phyloP scores from a whole-genome alignment of 306 rosid species.

The Ormosia semicastrata region DNA sequence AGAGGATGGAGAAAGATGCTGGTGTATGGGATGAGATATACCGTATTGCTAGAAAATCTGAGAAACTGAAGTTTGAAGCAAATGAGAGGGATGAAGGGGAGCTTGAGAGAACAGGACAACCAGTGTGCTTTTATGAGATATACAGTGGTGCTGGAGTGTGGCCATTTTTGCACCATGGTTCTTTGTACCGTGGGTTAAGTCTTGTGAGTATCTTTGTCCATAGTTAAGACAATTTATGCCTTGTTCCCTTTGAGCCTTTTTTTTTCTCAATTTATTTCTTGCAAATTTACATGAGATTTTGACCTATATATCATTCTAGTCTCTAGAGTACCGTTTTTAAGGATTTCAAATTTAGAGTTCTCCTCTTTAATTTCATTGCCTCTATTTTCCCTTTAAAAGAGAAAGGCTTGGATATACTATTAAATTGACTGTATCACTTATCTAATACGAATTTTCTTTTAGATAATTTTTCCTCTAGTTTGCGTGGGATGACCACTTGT shows the following conservation, averaged over 20 bases:
- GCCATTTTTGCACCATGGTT: conserved; percentile 94
- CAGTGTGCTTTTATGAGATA: conserved; percentile 88
- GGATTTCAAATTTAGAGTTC: conserved; percentile 2
- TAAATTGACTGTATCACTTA: not conserved
- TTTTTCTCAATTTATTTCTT: not conserved
- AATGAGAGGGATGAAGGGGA: conserved; percentile 99
- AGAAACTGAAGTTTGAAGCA: conserved; percentile 79
- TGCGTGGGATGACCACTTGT: conserved; percentile 1
- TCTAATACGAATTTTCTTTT: conserved; percentile 1
- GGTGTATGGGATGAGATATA: conserved; percentile 87
- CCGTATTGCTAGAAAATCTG: conserved; percentile 86
- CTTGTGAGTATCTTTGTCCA: conserved; percentile 62
- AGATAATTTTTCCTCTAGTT: conserved; percentile 24
- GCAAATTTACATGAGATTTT: conserved; percentile 5
- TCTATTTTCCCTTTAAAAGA: not conserved
- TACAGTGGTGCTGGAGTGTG: conserved; percentile 83
- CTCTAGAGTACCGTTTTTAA: not conserved
- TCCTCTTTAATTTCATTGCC: conserved; percentile 21
- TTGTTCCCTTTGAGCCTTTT: conserved; percentile 3
- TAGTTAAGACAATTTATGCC: conserved; percentile 5
- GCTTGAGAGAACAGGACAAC: conserved; percentile 93
- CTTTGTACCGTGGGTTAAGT: conserved; percentile 95
- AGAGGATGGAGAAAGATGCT: conserved; percentile 66
- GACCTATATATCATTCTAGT: conserved; percentile 14
- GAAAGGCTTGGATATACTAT: not conserved